Evolutionary conservation across 1,139 yeast species (phyloP), one percentile per base, ranked within the genome.

Genomic region (Yamadazyma epiphylla): DNA sequence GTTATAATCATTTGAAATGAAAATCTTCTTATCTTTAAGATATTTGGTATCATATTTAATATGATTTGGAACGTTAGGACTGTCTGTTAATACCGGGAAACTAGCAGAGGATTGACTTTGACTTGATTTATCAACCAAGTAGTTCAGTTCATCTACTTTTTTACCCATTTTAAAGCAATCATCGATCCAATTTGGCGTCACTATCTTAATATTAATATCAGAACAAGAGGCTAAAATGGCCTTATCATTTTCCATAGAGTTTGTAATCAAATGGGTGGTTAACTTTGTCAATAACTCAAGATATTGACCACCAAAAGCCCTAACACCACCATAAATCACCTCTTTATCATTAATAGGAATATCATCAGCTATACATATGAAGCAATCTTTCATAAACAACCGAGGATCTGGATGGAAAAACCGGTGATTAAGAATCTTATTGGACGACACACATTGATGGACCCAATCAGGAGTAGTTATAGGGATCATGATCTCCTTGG

Each of bases 261-360:
- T 48, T 0, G 94, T 74, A 11, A 89, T 62, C 29, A 87, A 65
- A 61, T 89, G 96, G 0, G 96, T 86, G 2, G 94, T 84, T 39
- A 71, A 71, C 31, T 72, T 70, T 7, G 86, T 77, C 21, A 88
- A 55, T n/a, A 70, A 66, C 33, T 80, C 81, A 33, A 77, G 59
- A 48, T 65, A 80, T 28, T 71, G 74, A 1, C 96, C 96, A 1
- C 95, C 96, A 42, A 84, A 67, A 0, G 85, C 81, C 19, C 72
- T 55, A 0, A 83, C 79, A 0, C 81, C 86, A 4, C 77, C 84
- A 41, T 77, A 74, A 13, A 82, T 69, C 9, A 73, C 76, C 35
- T 80, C 89, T 30, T 70, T 68, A 43, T 82, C 91, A 6, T 78
- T 79, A 1, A 53, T 53, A 0, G 80, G 66, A 22, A 83, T 56